A percentile compares a stretch with the other conserved stretches of the same genome.
phyloP scores from a whole-genome alignment of 2,329 filamentous ascomycete genomes.

The Emergomyces africanus region DNA sequence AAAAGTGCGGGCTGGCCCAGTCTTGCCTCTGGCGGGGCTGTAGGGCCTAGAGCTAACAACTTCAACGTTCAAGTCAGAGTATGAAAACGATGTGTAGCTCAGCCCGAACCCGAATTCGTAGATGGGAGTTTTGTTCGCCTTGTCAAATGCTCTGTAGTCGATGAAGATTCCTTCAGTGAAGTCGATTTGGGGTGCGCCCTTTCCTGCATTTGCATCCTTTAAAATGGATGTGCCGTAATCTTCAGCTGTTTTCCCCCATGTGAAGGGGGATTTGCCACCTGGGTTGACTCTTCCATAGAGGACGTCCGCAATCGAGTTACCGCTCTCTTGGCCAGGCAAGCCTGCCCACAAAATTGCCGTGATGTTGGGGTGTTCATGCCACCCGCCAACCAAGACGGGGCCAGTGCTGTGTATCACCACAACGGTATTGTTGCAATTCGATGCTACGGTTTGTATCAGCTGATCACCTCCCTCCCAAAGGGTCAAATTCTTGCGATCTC shows the following conservation, averaged over 20 bases:
- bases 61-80: constrained; percentile 41
- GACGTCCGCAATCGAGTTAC: constrained; percentile 60
- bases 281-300: constrained; percentile 57
- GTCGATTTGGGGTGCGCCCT: constrained; percentile 43
- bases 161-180: constrained; percentile 52
- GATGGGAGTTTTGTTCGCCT: constrained; percentile 38
- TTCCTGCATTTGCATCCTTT: constrained; percentile 45
- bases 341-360: constrained; percentile 66
- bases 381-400: constrained; percentile 60
- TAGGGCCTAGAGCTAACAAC: constrained; percentile 36
- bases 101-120: constrained; percentile 51
- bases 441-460: constrained; percentile 67
- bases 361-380: constrained; percentile 49
- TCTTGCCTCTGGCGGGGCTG: constrained; percentile 40
- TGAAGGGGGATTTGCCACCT: constrained; percentile 50
- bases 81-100: constrained; percentile 47
- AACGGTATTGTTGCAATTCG: constrained; percentile 73
- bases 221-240: constrained; percentile 46
- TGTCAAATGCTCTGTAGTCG: constrained; percentile 39
- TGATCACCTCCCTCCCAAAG: constrained; percentile 73
- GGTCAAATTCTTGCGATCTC: constrained; percentile 86
- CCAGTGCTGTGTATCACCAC: constrained; percentile 82
- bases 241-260: constrained; percentile 40
- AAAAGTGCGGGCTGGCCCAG: constrained; percentile 40
- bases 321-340: constrained; percentile 61